phyloP scores from a whole-genome alignment of 331 rosid genomes.

The Malus hybrid region DNA sequence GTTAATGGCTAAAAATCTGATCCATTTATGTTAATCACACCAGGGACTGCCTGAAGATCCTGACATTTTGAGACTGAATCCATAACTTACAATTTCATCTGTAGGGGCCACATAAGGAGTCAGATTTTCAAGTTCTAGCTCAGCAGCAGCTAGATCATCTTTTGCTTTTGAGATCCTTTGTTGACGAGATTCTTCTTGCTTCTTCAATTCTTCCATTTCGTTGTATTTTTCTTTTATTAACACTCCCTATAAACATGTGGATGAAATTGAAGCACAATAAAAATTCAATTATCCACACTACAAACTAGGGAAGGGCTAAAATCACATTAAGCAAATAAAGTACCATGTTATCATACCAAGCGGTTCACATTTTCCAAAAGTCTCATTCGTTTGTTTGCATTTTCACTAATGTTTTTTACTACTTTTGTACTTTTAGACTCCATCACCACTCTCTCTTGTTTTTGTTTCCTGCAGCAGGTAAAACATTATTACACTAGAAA shows the following conservation, averaged over 20 bases:
- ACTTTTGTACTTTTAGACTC: slow-evolving; percentile 48
- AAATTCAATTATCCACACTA: slow-evolving; percentile 1
- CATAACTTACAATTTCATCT: slow-evolving; percentile 60
- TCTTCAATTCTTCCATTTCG: slow-evolving; percentile 68
- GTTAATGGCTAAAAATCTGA: neutral
- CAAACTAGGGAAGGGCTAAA: slow-evolving; percentile 11
- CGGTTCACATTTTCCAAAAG: slow-evolving; percentile 40
- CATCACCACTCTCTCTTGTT: slow-evolving; percentile 36
- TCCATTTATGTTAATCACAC: neutral
- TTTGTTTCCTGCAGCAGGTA: slow-evolving; percentile 48
- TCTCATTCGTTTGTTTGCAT: slow-evolving; percentile 39
- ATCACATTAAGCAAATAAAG: slow-evolving; percentile 2
- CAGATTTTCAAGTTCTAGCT: slow-evolving; percentile 48
- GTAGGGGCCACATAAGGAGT: slow-evolving; percentile 38
- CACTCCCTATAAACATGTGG: slow-evolving; percentile 44
- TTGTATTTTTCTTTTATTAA: slow-evolving; percentile 51
- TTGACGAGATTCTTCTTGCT: slow-evolving; percentile 60
- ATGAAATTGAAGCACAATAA: slow-evolving; percentile 4
- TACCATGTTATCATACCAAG: slow-evolving; percentile 38
- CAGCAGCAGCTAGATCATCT: slow-evolving; percentile 67
- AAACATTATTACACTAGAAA: slow-evolving; percentile 1
- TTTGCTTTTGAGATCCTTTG: slow-evolving; percentile 42
- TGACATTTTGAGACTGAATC: slow-evolving; percentile 2
- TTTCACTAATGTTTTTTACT: slow-evolving; percentile 25
- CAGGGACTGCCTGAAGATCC: neutral